Evolutionary conservation across 2,329 filamentous ascomycete genomes (phyloP), one percentile per base, ranked within the genome.

Genomic region (Fusarium compactum): DNA sequence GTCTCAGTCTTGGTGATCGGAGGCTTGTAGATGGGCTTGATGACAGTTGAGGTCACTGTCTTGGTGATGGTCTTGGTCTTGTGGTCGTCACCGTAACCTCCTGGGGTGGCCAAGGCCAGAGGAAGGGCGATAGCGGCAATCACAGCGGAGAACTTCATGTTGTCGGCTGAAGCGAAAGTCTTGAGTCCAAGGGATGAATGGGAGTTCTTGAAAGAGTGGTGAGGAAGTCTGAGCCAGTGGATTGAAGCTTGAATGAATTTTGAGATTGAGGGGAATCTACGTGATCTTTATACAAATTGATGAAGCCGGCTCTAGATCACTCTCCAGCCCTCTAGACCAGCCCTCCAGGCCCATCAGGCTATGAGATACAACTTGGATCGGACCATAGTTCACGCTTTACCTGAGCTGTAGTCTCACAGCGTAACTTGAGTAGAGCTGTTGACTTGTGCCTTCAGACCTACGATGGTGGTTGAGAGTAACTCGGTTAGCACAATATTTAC

Each of bases 41-140:
- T 67, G 38, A 69, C 56, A 11, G 51, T 64, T n/a, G 44, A 30
- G 4, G 66, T 70, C 32, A 69, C 61, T 16, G 67, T 69, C 29
- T 51, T 62, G 8, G 66, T 69, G 34, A 69, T 51, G 8, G 66
- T 69, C 61, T 70, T 62, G 55, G 65, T 27, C 54, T 69, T 69
- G 29, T 29, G 10, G 38, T 34, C 48, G 18, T 53, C 44, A 15
- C 57, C 48, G 6, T 69, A 22, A 43, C 65, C 65, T 18, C 34
- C 53, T 2, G 66, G 67, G 7, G 30, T 62, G 38, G 66, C 67
- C 6, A 69, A 32, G 34, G 43, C 67, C 44, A 69, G 41, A 25
- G 67, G 48, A 15, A 58, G 22, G 16, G 66, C 45, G 20, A 69
- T 16, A 10, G 66, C 52, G 6, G 66, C 47, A 24, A 69, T 44